Conservation (phyloP, 768 basidiomycete species). For the Mycena galericulata region DNA sequence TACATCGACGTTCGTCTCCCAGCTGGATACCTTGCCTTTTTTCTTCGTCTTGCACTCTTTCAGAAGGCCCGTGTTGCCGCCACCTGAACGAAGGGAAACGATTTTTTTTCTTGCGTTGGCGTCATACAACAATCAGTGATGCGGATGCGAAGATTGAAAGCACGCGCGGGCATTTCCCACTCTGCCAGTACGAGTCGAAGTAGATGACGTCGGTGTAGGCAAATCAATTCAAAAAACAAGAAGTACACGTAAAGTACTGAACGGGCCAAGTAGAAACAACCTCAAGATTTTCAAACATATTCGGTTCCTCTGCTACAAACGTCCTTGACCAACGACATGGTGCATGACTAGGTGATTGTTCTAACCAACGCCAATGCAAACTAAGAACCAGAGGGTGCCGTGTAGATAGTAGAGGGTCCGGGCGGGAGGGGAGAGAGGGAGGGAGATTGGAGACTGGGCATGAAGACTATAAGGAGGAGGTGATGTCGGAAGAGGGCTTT, state of each 20-base stretch:
- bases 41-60: not conserved
- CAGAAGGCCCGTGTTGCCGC: not conserved
- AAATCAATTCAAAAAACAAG: too few species aligned
- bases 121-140: too few species aligned
- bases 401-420: too few species aligned
- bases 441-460: not conserved
- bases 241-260: too few species aligned
- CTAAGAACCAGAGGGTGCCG: not conserved
- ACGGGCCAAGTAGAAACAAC: too few species aligned
- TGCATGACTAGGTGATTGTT: conserved; percentile 18
- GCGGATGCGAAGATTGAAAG: too few species aligned
- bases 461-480: not conserved
- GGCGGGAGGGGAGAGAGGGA: not conserved
- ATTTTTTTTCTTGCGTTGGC: conserved; percentile 16
- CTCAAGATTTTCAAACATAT: too few species aligned
- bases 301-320: too few species aligned
- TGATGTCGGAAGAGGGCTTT: not conserved
- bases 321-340: too few species aligned
- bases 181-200: too few species aligned
- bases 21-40: not conserved
- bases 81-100: not conserved
- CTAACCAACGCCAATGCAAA: conserved; percentile 14
- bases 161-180: too few species aligned
- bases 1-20: conserved; percentile 17
- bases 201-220: too few species aligned